Evolutionary conservation across 169 alveolate genomes (phyloP).

Genomic region (Cyclospora cayetanensis): DNA sequence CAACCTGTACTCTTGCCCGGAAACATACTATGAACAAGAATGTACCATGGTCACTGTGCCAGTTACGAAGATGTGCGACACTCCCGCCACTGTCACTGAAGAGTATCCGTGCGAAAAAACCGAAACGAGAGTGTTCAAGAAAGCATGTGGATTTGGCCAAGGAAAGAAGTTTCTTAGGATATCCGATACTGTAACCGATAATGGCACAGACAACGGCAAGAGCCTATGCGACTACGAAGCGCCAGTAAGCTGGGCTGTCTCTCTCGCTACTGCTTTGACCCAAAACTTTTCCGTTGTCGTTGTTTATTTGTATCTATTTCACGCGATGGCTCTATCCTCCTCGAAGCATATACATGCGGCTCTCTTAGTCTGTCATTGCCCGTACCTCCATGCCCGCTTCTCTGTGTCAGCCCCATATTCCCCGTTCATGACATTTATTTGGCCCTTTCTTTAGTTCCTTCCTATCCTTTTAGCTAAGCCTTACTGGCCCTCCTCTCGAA

Average conservation of each 20-base stretch:
- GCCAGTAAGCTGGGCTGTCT: not conserved
- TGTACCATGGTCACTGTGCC: not conserved
- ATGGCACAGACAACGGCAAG: too few species aligned
- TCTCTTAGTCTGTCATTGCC: too few species aligned
- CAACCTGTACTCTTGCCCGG: not conserved
- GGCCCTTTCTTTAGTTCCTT: too few species aligned
- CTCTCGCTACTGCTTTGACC: not conserved
- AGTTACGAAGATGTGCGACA: not conserved
- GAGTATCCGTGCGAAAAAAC: slow-evolving; percentile 12
- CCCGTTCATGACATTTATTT: too few species aligned
- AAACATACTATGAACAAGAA: not conserved
- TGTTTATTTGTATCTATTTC: not conserved
- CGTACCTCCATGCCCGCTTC: too few species aligned
- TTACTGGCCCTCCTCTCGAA: too few species aligned
- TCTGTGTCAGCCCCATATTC: too few species aligned
- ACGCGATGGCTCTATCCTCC: too few species aligned
- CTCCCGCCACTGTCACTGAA: not conserved
- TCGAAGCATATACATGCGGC: too few species aligned
- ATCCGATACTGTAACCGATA: too few species aligned
- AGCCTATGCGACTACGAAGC: not conserved
- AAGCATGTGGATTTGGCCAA: not conserved
- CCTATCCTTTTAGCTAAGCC: too few species aligned
- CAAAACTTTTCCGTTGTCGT: not conserved
- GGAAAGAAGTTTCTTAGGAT: not conserved
- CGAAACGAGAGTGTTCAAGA: not conserved